phyloP scores from a whole-genome alignment of 2,329 filamentous ascomycete genomes.

The Metarhizium sp. region DNA sequence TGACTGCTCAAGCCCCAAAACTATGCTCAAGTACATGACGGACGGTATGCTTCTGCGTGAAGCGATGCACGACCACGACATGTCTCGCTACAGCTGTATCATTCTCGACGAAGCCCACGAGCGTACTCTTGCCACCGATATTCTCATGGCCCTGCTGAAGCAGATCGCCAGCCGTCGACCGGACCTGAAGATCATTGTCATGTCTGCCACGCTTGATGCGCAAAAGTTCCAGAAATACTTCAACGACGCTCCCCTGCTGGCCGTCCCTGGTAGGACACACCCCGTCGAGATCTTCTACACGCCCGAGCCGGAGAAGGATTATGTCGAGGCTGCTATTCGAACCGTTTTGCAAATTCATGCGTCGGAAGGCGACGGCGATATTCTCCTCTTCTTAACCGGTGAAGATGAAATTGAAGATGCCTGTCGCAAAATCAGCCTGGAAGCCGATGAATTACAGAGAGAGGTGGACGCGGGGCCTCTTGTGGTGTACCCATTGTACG shows the following conservation, averaged over 20 bases:
- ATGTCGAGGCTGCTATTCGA: conserved; percentile 87
- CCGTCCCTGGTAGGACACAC: conserved; percentile 89
- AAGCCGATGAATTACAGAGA: conserved; percentile 82
- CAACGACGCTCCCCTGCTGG: conserved; percentile 83
- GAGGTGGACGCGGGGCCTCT: conserved; percentile 89
- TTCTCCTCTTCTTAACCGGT: conserved; percentile 89
- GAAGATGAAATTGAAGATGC: conserved; percentile 99
- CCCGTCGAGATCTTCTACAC: conserved; percentile 99
- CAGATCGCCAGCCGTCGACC: conserved; percentile 72
- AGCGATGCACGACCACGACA: conserved; percentile 89
- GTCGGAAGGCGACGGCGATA: conserved; percentile 83
- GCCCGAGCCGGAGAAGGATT: conserved; percentile 89
- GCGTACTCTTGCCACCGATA: conserved; percentile 91
- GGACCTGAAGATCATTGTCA: conserved; percentile 97
- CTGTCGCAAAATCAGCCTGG: conserved; percentile 80
- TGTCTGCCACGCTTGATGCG: conserved; percentile 94
- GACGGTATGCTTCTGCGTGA: conserved; percentile 97
- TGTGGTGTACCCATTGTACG: conserved; percentile 87
- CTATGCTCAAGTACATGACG: conserved; percentile 98
- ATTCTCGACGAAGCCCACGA: conserved; percentile 99
- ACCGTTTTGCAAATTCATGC: conserved; percentile 97
- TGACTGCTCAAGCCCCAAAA: conserved; percentile 81
- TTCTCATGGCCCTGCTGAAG: conserved; percentile 93
- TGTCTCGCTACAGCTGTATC: conserved; percentile 91
- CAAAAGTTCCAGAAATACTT: conserved; percentile 98